Evolutionary conservation across 306 rosid genomes (phyloP), one percentile per base, ranked within the genome.

Genomic region (Cucurbita ficifolia): DNA sequence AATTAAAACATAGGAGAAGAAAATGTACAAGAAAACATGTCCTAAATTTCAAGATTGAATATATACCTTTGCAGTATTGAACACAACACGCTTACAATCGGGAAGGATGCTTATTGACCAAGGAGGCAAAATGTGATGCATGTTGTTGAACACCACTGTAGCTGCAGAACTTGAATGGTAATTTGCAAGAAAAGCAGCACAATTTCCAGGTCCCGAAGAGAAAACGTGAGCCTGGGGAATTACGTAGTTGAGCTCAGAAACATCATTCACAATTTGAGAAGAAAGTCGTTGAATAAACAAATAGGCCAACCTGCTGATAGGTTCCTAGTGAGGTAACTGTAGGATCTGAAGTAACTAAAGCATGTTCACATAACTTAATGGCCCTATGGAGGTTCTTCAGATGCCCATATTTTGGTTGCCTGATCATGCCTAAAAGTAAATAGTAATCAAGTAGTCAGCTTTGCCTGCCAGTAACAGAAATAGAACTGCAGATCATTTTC

Each of bases 101-200:
- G 99, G 99, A 72, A 94, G 96, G 76, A 94, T 94, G 86, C 99
- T 94, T 75, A 89, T 81, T 62, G 99, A 94, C 99, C 99, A 94
- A 84, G 97, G 83, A 82, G 99, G 97, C 80, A 94, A 82, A 74
- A 84, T 82, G 53, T 91, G 88, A 78, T 79, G 90, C 83, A 53
- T 74, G 76, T 89, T 89, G 71, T 94, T 91, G 80, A 91, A 94
- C 6, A 50, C 72, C 81, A 91, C 96, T 39, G 77, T 80, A 45
- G 91, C 95, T 50, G 89, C 82, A 49, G 92, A 84, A 12, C 64
- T 67, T 6, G 84, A 33, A 72, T 89, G 81, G 78, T 77, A 87
- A 77, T 94, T 94, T 57, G 96, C 81, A 13, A 94, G 92, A 83
- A 94, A 94, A 52, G 99, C 99, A 8, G 95, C 97, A 75, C 99